Percentiles rank a stretch among this genome's conserved stretches.
Conservation (phyloP, 139 green algal genomes). For the Chlorella vulgaris region DNA sequence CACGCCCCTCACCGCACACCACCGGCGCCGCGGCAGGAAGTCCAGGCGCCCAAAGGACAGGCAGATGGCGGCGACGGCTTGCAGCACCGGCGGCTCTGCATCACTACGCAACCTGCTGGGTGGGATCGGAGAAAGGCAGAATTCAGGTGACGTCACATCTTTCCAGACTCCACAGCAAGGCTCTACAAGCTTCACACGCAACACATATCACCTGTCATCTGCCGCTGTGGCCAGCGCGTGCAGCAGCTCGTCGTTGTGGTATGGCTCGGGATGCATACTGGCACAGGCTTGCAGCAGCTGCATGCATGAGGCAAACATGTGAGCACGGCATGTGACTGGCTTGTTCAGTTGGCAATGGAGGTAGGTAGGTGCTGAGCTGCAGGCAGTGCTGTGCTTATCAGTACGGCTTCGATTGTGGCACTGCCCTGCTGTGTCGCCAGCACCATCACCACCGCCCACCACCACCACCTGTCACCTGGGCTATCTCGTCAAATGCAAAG, state of each 20-base stretch:
- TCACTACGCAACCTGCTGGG: neutral
- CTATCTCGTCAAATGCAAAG: neutral
- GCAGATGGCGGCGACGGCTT: neutral
- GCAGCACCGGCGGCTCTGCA: neutral
- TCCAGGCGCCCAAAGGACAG: neutral
- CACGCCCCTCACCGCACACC: neutral
- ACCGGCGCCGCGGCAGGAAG: conserved; percentile 14
- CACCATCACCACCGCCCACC: too few relatives aligned
- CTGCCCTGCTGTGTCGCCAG: too few relatives aligned
- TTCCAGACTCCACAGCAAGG: too few relatives aligned
- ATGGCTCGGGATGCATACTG: neutral
- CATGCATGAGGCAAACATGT: neutral
- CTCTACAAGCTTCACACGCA: too few relatives aligned
- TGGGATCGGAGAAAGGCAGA: neutral
- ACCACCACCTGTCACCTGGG: too few relatives aligned
- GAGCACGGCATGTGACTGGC: neutral
- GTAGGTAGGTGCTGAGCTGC: too few relatives aligned
- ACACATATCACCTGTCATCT: neutral
- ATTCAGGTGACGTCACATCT: too few relatives aligned
- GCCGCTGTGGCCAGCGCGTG: neutral
- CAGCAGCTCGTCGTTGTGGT: conserved; percentile 10
- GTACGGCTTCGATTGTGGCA: too few relatives aligned
- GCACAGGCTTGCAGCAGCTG: conserved; percentile 23
- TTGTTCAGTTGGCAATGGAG: too few relatives aligned
- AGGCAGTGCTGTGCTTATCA: too few relatives aligned